A percentile compares a stretch with the other conserved stretches of the same genome.
Conservation (phyloP, 164 flowering plant species). For the Hamamelis virginiana region DNA sequence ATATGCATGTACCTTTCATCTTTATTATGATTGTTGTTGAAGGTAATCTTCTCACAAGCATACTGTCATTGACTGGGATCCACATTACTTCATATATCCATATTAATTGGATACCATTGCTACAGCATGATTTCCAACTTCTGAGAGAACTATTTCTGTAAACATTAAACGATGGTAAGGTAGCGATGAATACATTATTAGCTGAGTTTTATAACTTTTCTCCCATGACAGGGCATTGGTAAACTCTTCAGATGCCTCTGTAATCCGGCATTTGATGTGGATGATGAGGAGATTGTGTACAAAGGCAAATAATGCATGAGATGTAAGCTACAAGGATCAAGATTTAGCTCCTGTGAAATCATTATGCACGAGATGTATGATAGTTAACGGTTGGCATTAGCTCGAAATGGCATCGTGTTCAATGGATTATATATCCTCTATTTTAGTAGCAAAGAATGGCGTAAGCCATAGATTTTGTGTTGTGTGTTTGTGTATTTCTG, state of each 20-base stretch:
- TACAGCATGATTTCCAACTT: too few relatives aligned
- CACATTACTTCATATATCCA: too few relatives aligned
- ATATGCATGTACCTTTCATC: too few relatives aligned
- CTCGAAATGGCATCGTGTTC: too few relatives aligned
- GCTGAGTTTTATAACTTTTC: neutral
- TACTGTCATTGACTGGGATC: too few relatives aligned
- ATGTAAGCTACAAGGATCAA: neutral
- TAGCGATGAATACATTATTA: neutral
- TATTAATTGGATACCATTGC: too few relatives aligned
- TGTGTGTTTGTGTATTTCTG: neutral
- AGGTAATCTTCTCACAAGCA: too few relatives aligned
- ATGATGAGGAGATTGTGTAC: slow-evolving; percentile 87
- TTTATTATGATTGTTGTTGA: too few relatives aligned
- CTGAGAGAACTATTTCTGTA: too few relatives aligned
- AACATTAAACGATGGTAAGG: too few relatives aligned
- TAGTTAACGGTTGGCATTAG: neutral
- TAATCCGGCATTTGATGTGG: slow-evolving; percentile 87
- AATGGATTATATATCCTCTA: neutral
- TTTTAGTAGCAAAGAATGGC: slow-evolving; percentile 2
- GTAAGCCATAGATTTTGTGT: slow-evolving; percentile 3
- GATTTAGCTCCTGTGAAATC: neutral
- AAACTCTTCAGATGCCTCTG: slow-evolving; percentile 95
- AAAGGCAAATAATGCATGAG: slow-evolving; percentile 42
- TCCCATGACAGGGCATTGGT: slow-evolving; percentile 72
- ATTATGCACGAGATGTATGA: neutral